phyloP scores from a whole-genome alignment of 257 asterid genomes.

The Marsdenia floribunda region DNA sequence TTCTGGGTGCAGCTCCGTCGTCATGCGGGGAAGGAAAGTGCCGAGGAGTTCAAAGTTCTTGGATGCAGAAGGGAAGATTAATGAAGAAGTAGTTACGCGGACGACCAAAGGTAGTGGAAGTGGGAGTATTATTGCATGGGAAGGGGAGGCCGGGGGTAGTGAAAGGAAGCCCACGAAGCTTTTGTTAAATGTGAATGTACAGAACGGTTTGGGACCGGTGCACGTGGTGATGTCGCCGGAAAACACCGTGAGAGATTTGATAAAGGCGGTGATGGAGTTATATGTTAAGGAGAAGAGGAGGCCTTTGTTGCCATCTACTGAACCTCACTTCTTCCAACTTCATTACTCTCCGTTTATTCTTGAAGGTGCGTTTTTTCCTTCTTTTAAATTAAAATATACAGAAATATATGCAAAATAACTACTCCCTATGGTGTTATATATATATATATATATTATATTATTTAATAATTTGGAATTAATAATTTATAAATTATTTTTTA shows the following conservation, averaged over 20 bases:
- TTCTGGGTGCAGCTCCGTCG: not conserved
- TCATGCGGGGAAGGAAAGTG: not conserved
- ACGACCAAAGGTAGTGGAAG: not conserved
- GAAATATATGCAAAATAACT: too few relatives aligned
- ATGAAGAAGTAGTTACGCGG: not conserved
- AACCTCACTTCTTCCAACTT: constrained; percentile 39
- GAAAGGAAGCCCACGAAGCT: constrained; percentile 39
- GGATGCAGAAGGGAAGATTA: not conserved
- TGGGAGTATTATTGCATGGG: not conserved
- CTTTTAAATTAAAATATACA: not conserved
- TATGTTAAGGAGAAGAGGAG: constrained; percentile 57
- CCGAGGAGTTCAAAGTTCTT: not conserved
- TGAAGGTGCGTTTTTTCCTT: constrained; percentile 31
- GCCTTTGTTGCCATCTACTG: constrained; percentile 34
- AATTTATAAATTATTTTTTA: too few relatives aligned
- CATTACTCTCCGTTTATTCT: constrained; percentile 54
- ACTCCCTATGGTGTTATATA: too few relatives aligned
- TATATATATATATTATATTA: too few relatives aligned
- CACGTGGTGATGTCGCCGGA: constrained; percentile 56
- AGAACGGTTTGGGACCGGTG: constrained; percentile 52
- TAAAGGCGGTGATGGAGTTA: constrained; percentile 39
- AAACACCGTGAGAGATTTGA: constrained; percentile 45
- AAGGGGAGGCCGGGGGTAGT: not conserved
- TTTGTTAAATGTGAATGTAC: constrained; percentile 47
- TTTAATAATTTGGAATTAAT: too few relatives aligned